Base-by-base conservation (phyloP, 495 filamentous ascomycete species). In the Thermothielavioides terrestris region DNA sequence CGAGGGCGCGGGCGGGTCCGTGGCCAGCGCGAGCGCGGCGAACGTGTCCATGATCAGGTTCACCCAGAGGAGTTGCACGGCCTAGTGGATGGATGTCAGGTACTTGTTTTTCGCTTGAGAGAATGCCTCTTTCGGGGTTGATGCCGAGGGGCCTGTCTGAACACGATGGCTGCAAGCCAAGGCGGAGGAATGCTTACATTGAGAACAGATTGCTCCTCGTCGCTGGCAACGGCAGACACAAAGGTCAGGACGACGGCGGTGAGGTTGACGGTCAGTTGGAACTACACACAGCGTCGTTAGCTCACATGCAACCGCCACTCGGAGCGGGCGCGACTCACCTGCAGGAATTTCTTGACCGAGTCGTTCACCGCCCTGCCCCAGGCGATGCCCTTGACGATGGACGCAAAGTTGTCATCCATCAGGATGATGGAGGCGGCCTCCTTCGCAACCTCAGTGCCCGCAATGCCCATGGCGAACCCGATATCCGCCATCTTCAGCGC, bases 41-140 rank as follows among this genome's bases (percentile, higher is more conserved):
- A 94, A 87, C 0, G 88, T 92, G 56, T 94, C 88, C 89, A 94
- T 94, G 64, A 94, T 94, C 45, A 94, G 71, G 56, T 94, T 94
- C 55, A 94, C 85, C 88, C 88, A 94, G 25, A 94, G 77, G 27
- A 94, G 76, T 68, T 94, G 88, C 14, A 94, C 88, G 10, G 88
- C 87, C n/a, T n/a, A n/a, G n/a, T n/a, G n/a, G n/a, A n/a, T n/a
- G n/a, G n/a, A n/a, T n/a, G n/a, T n/a, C n/a, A n/a, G n/a, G n/a
- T n/a, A n/a, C n/a, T n/a, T n/a, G n/a, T n/a, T n/a, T n/a, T n/a
- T n/a, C n/a, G n/a, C n/a, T n/a, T n/a, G n/a, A n/a, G n/a, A n/a
- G n/a, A n/a, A n/a, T n/a, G n/a, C n/a, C n/a, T n/a, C n/a, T n/a
- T n/a, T n/a, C n/a, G n/a, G n/a, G n/a, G n/a, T n/a, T n/a, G n/a